Conservation (phyloP, 2,329 filamentous ascomycete species). For the Ophiocordyceps camponoti-floridani region DNA sequence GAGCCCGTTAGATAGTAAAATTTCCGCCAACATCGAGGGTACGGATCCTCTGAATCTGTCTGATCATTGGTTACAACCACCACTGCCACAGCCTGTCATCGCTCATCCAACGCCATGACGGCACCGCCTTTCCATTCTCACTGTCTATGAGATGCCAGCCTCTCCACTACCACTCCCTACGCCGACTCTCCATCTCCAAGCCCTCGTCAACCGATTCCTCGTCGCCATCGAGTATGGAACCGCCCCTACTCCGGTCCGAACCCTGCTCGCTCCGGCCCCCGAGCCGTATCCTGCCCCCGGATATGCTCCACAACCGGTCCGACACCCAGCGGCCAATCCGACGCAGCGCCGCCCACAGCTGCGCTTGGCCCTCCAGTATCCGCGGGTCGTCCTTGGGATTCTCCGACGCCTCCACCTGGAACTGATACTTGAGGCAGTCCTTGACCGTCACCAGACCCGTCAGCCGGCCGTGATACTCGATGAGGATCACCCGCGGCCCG, state of each 20-base stretch:
- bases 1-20: constrained; percentile 2
- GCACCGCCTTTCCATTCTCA: not conserved
- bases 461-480: constrained; percentile 75
- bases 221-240: constrained; percentile 22
- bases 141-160: not conserved
- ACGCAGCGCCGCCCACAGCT: constrained; percentile 42
- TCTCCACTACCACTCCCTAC: constrained; percentile 1
- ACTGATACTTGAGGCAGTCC: constrained; percentile 92
- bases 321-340: constrained; percentile 39
- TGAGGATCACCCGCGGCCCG: constrained; percentile 78
- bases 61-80: not conserved
- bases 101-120: not conserved
- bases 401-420: constrained; percentile 81
- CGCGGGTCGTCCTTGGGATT: constrained; percentile 44
- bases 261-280: constrained; percentile 19
- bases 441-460: constrained; percentile 86
- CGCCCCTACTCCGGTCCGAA: constrained; percentile 21
- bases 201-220: constrained; percentile 22
- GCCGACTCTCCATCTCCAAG: constrained; percentile 23
- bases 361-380: constrained; percentile 41
- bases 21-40: too few species aligned
- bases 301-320: constrained; percentile 30
- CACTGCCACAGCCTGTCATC: too few species aligned
- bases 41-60: too few species aligned
- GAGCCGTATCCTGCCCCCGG: constrained; percentile 39